Base-by-base conservation (phyloP, 140 eudicot species). In the Senecio squalidus region DNA sequence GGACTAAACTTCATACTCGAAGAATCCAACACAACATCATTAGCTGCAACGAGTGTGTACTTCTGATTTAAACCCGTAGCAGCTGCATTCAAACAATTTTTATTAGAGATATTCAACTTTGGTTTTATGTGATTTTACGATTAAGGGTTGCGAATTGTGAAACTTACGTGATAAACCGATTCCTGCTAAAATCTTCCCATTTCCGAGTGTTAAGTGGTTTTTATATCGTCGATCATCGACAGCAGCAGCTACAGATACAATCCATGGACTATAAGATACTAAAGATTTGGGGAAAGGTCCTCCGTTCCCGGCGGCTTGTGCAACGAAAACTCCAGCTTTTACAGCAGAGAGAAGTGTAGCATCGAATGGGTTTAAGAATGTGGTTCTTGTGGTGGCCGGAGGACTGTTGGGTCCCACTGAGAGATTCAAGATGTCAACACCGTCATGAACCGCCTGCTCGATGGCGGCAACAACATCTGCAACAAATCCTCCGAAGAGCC, bases 391-490 rank as follows among this genome's bases (percentile, higher is more conserved):
- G 62, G 93, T 79, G 30, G 96, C 87, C 11, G 97, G 95, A 44
- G 99, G 99, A 78, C 99, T 88, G 70, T 93, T 84, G 34, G 99
- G 94, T 26, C 99, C 96, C 62, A 88, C 96, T 15, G 99, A 93
- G 27, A 93, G 95, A 66, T 93, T 93, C 36, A 93, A 64, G 33
- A 93, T 88, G 78, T 93, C 99, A 43, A 93, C 99, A 29, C 99
- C 99, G 69, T 93, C 99, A 71, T 84, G 94, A 68, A 88, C 96
- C 55, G 99, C 96, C 85, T 82, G 82, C 60, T 93, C 99, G 51
- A 93, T 82, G 48, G 96, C 99, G 24, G 99, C 99, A 34, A 88
- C 92, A 9, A 88, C 96, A 76, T 93, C 99, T 13, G 99, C 88
- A 55, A 93, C 95, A 62, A 84, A 93, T 29, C 99, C 99, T 59